Conservation (phyloP, 129 eudicot species). For the Centella asiatica region DNA sequence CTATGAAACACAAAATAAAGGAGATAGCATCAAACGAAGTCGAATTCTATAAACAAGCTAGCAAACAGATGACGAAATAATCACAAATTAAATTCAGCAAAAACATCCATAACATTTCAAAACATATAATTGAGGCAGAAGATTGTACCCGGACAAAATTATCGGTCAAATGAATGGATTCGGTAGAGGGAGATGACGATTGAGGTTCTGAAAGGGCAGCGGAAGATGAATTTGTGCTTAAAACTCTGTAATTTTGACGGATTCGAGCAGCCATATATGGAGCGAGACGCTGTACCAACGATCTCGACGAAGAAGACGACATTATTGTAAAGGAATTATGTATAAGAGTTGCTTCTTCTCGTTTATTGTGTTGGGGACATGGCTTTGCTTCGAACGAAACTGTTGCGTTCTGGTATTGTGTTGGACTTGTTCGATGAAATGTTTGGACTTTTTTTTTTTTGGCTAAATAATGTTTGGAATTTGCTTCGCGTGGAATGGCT, state of each 20-base stretch:
- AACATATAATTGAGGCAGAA: neutral
- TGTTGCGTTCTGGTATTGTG: too few relatives aligned
- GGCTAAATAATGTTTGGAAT: too few relatives aligned
- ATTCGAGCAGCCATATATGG: constrained; percentile 49
- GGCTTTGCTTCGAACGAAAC: neutral
- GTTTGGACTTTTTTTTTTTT: too few relatives aligned
- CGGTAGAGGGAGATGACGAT: constrained; percentile 27
- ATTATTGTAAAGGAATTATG: neutral
- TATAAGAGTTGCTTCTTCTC: neutral
- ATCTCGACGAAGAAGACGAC: constrained; percentile 34
- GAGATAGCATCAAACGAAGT: too few relatives aligned
- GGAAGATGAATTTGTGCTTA: constrained; percentile 28
- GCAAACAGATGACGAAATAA: neutral
- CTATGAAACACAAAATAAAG: too few relatives aligned
- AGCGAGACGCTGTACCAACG: constrained; percentile 42
- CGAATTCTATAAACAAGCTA: neutral
- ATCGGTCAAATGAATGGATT: constrained; percentile 56
- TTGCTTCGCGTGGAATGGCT: too few relatives aligned
- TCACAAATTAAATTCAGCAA: neutral
- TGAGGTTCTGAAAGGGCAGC: constrained; percentile 38
- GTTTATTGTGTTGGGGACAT: neutral
- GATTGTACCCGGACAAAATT: constrained; percentile 58
- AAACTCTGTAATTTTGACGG: constrained; percentile 49
- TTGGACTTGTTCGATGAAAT: too few relatives aligned
- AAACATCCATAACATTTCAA: neutral